A percentile compares a stretch with the other conserved stretches of the same genome.
Evolutionary conservation across 257 asterid genomes (phyloP).

Genomic region (Misopates orontium): DNA sequence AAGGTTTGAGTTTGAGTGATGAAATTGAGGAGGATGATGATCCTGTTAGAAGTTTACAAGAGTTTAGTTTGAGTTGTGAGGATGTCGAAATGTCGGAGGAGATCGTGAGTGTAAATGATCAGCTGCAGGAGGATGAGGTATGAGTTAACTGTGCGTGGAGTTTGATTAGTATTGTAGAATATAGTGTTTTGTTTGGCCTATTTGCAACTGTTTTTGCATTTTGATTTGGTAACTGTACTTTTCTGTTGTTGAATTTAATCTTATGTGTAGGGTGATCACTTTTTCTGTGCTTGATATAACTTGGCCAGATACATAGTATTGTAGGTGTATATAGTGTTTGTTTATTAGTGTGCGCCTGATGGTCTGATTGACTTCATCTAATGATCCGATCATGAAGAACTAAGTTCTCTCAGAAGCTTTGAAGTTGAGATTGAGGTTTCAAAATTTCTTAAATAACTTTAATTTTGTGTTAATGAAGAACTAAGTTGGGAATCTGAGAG

Average conservation of each 20-base stretch:
- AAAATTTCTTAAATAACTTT: too few relatives aligned
- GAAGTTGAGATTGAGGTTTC: too few relatives aligned
- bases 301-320: not conserved
- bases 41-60: slow-evolving; percentile 44
- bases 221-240: not conserved
- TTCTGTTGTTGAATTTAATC: not conserved
- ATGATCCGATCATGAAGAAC: too few relatives aligned
- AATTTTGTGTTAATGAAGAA: not conserved
- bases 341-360: not conserved
- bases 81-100: slow-evolving; percentile 58
- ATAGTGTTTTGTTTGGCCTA: slow-evolving; percentile 11
- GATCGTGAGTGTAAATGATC: slow-evolving; percentile 54
- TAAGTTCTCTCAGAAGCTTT: too few relatives aligned
- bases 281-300: slow-evolving; percentile 5
- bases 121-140: slow-evolving; percentile 89
- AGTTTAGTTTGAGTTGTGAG: slow-evolving; percentile 44
- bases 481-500: not conserved
- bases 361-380: too few relatives aligned
- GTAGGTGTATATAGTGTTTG: not conserved
- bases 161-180: not conserved
- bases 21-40: slow-evolving; percentile 40
- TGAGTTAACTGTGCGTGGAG: slow-evolving; percentile 12
- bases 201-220: not conserved
- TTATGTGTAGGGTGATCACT: not conserved
- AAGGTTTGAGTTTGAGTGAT: slow-evolving; percentile 25